A percentile compares a stretch with the other conserved stretches of the same genome.
Evolutionary conservation across 176 grass and related monocot species (phyloP).

Genomic region (Rhynchospora pubera): DNA sequence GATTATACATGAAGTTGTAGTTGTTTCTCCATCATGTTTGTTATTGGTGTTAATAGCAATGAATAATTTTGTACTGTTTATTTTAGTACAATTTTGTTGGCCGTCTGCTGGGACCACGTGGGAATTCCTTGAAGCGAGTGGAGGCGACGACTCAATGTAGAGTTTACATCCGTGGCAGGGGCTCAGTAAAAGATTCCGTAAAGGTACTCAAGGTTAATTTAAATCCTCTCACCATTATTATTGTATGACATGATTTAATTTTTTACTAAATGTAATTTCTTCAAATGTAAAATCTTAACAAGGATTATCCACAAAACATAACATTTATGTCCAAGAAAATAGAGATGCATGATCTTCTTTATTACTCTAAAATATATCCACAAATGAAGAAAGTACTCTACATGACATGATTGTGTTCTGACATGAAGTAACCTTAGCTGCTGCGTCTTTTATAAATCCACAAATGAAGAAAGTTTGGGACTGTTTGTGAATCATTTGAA

Average conservation of each 20-base stretch:
- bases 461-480: neutral
- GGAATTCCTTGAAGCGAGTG: slow-evolving; percentile 98
- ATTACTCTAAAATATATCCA: neutral
- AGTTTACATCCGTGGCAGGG: slow-evolving; percentile 87
- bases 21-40: neutral
- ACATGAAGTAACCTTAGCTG: neutral
- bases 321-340: neutral
- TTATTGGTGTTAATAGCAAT: neutral
- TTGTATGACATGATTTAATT: neutral
- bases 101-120: slow-evolving; percentile 82
- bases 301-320: neutral
- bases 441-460: neutral
- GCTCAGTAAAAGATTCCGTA: slow-evolving; percentile 91
- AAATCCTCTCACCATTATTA: neutral
- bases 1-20: neutral
- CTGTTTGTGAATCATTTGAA: neutral
- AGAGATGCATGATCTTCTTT: neutral
- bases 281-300: neutral
- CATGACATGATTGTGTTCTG: neutral
- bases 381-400: neutral
- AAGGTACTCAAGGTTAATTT: slow-evolving; percentile 53
- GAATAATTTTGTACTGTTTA: slow-evolving; percentile 23
- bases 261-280: neutral
- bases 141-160: slow-evolving; percentile 94
- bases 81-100: slow-evolving; percentile 94